These are phyloP conservation scores for Pichia nanzhaoensis DNA, from an alignment of 805 yeast genomes.

Conservation along the genomic window DNA sequence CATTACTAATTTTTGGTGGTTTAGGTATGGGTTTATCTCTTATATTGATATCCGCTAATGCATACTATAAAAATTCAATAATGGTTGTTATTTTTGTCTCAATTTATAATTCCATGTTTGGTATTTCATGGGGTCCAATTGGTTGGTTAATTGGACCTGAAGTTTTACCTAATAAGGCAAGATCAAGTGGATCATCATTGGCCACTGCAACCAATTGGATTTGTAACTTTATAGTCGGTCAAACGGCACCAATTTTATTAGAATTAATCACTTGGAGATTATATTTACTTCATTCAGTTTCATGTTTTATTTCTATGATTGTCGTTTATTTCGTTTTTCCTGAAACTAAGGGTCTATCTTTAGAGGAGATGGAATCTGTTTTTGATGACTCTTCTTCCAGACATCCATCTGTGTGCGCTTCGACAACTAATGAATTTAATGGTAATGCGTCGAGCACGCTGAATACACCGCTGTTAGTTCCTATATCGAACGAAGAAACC, in stretches of 20 bases:
- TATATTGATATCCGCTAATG: conserved; percentile 54
- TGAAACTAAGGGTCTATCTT: conserved; percentile 80
- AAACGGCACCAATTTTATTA: conserved; percentile 80
- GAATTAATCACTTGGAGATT: conserved; percentile 73
- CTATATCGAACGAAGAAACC: neutral
- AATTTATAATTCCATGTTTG: conserved; percentile 76
- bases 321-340: conserved; percentile 73
- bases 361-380: conserved; percentile 88
- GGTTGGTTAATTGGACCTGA: conserved; percentile 83
- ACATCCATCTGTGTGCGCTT: neutral
- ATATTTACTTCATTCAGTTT: conserved; percentile 73
- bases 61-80: conserved; percentile 50
- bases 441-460: neutral
- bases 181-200: conserved; percentile 86
- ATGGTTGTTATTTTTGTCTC: conserved; percentile 69
- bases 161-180: conserved; percentile 73
- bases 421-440: neutral
- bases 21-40: conserved; percentile 71
- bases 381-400: conserved; percentile 45
- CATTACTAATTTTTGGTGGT: conserved; percentile 76
- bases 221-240: conserved; percentile 87
- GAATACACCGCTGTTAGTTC: conserved; percentile 1
- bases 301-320: conserved; percentile 66
- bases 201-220: conserved; percentile 93
- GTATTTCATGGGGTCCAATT: conserved; percentile 90